phyloP scores from a whole-genome alignment of 2,329 filamentous ascomycete species.

The Blastomyces gilchristii region DNA sequence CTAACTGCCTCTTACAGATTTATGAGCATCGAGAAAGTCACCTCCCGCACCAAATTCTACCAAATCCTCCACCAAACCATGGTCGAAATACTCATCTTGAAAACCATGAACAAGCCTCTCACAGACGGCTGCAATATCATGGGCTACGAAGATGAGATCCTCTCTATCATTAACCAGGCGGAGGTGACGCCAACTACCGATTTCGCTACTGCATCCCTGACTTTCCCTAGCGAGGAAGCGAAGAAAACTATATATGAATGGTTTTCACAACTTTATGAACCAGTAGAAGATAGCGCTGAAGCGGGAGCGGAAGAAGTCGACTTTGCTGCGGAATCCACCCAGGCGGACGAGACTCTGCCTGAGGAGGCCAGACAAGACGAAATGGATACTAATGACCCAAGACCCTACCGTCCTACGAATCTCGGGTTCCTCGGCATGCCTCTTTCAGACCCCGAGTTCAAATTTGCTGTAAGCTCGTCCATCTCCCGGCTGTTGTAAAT shows the following conservation, averaged over 20 bases:
- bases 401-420: constrained; percentile 23
- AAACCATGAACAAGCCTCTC: constrained; percentile 32
- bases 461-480: constrained; percentile 58
- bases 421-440: constrained; percentile 49
- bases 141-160: constrained; percentile 24
- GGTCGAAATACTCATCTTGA: constrained; percentile 46
- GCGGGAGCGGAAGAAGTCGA: constrained; percentile 3
- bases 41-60: constrained; percentile 28
- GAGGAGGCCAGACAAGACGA: constrained; percentile 9
- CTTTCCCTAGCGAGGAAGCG: constrained; percentile 24
- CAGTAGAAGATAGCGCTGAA: constrained; percentile 7
- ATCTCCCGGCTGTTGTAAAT: background rate
- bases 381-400: constrained; percentile 3
- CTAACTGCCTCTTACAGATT: constrained; percentile 21
- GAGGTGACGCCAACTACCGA: constrained; percentile 21
- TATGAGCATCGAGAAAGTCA: constrained; percentile 28
- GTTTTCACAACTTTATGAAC: constrained; percentile 23
- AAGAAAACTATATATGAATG: constrained; percentile 27
- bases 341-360: constrained; percentile 2
- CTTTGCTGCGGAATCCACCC: constrained; percentile 7
- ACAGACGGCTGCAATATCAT: constrained; percentile 26
- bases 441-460: constrained; percentile 49
- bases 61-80: constrained; percentile 45
- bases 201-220: constrained; percentile 17
- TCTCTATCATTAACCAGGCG: constrained; percentile 25